These are phyloP conservation scores for Brassica napus DNA, from an alignment of 345 rosid genomes.

Conservation along the genomic window Da-Ae NC_063449.1:43463501-43464000, in stretches of 20 bases:
- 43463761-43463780: conserved; percentile 38
- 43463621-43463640: neutral
- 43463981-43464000: conserved; percentile 52
- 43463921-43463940: neutral
- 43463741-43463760: conserved; percentile 29
- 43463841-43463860: conserved; percentile 64
- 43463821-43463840: conserved; percentile 52
- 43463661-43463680: conserved; percentile 2
- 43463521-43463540: neutral
- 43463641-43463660: neutral
- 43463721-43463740: neutral
- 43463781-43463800: conserved; percentile 41
- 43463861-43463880: conserved; percentile 35
- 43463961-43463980: neutral
- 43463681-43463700: neutral
- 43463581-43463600: neutral
- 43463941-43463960: too few relatives aligned
- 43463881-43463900: neutral
- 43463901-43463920: neutral
- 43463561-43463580: neutral
- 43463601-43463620: neutral
- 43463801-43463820: conserved; percentile 44
- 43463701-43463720: too few relatives aligned
- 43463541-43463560: neutral
- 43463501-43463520: conserved; percentile 4